phyloP scores from a whole-genome alignment of 441 rosid species.

The Croton laevigatus region DNA sequence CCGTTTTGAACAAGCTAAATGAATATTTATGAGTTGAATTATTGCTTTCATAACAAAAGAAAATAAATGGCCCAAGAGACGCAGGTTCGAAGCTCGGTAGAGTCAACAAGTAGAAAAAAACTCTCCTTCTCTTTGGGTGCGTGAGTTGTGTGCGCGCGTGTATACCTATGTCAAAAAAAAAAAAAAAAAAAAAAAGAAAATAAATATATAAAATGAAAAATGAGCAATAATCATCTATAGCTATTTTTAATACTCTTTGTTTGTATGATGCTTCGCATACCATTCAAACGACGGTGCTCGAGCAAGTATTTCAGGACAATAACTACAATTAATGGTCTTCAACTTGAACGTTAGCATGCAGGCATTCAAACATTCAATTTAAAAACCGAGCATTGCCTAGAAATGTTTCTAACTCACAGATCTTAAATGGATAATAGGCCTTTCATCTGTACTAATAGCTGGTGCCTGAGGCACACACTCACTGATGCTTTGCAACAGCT shows the following conservation, averaged over 20 bases:
- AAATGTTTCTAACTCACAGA: background rate
- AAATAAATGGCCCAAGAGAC: too few species aligned
- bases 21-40: background rate
- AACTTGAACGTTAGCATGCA: background rate
- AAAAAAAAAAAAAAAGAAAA: too few species aligned
- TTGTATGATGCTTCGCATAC: too few species aligned
- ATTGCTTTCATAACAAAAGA: too few species aligned
- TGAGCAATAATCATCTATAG: too few species aligned
- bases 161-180: too few species aligned
- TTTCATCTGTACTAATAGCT: background rate
- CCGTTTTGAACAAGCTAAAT: background rate
- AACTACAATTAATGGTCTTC: background rate
- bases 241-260: too few species aligned
- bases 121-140: too few species aligned
- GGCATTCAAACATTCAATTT: background rate
- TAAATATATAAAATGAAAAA: too few species aligned
- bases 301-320: background rate
- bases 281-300: background rate
- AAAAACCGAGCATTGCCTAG: background rate
- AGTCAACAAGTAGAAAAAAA: too few species aligned
- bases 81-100: too few species aligned
- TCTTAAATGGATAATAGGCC: background rate
- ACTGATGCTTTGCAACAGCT: constrained; percentile 3
- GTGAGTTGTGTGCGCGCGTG: too few species aligned
- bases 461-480: constrained; percentile 5